These are phyloP conservation scores for Echium plantagineum DNA, from an alignment of 257 asterid genomes.

Conservation along the genomic window DNA sequence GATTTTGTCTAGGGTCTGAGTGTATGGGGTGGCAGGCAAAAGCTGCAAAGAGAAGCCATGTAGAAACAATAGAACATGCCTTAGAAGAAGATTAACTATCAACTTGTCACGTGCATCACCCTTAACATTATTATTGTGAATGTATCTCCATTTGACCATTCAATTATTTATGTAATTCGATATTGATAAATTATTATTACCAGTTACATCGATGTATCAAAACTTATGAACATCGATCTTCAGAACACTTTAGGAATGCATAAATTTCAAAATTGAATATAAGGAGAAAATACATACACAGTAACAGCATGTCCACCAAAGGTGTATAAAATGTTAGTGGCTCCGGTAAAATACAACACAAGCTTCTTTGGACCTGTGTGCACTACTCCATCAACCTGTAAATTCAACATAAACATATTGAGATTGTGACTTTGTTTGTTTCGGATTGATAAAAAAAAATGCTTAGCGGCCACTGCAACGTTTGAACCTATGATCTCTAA, in stretches of 20 bases:
- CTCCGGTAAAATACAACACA: constrained; percentile 89
- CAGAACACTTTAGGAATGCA: too few species aligned
- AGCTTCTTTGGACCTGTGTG: constrained; percentile 72
- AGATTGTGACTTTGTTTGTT: too few species aligned
- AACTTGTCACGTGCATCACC: too few species aligned
- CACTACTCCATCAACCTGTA: constrained; percentile 54
- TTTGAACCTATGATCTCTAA: too few species aligned
- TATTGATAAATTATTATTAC: neutral
- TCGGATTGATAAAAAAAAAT: too few species aligned
- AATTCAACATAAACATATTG: neutral
- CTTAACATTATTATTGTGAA: neutral
- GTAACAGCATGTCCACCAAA: constrained; percentile 99
- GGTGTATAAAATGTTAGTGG: constrained; percentile 87
- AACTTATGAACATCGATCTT: too few species aligned
- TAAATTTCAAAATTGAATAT: too few species aligned
- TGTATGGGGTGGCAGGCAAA: constrained; percentile 59
- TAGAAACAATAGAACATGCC: constrained; percentile 17
- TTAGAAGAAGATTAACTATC: constrained; percentile 10
- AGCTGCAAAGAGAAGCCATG: constrained; percentile 56
- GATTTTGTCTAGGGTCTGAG: constrained; percentile 31
- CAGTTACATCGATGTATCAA: neutral
- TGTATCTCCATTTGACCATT: neutral
- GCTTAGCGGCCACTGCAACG: too few species aligned
- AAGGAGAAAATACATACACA: constrained; percentile 44
- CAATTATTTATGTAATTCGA: too few species aligned